Base-by-base conservation (phyloP, 495 filamentous ascomycete species). In the Aspergillus mulundensis region DNA sequence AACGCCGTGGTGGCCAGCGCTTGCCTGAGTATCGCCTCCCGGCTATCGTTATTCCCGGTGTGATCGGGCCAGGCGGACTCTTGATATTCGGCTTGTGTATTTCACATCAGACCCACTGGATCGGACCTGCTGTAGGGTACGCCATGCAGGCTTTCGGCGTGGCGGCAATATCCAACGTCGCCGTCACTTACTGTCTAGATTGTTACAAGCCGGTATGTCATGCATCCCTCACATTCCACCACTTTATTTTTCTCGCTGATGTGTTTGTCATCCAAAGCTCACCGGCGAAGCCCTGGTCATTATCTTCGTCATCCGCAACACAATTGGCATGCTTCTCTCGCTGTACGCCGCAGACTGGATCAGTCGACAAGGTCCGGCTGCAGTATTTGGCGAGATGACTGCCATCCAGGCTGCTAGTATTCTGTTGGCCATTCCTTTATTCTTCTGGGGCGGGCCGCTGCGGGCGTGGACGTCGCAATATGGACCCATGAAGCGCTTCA, bases 81-180 rank as follows among this genome's bases (percentile, higher is more conserved):
- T 42, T 70, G 15, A 68, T 66, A 15, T 70, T 68, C 44, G 68
- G 68, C 1, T 40, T 70, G 7, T 67, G 64, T 28, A 46, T 68
- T n/a, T 66, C 66, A 0, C 39, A 65, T 46, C 55, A 62, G n/a
- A 63, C 60, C 2, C 59, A 65, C 44, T 70, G 68, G 68, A 63
- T 66, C 18, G 68, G 68, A 4, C 56, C 64, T 11, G 69, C 69
- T 0, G 48, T 71, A n/a, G 69, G 69, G 32, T 68, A 68, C 40
- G 67, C 61, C 1, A 71, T 71, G 67, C 69, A 71, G 39, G 69
- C 63, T 0, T 71, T 71, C 38, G 69, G 69, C 3, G 62, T 70
- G 0, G 64, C 69, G 10, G 67, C 67, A 24, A 67, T 70, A 16
- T 68, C 67, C 1, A 71, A 71, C 40, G 65, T 71, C 6, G 69